phyloP scores from a whole-genome alignment of 2,329 filamentous ascomycete species.

The Cadophora luteo-olivacea region DNA sequence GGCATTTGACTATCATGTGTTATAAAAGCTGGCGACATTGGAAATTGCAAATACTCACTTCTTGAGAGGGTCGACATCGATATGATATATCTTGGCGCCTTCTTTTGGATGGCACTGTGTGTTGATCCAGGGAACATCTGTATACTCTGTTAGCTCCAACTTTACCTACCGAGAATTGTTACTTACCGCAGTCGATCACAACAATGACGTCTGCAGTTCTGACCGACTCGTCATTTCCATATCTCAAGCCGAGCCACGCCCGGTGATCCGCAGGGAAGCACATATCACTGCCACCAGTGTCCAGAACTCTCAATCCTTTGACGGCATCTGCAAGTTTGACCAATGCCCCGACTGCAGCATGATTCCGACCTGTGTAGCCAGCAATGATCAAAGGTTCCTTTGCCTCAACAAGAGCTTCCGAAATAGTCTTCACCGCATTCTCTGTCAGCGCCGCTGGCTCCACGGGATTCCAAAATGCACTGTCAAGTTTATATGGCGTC shows the following conservation, averaged over 20 bases:
- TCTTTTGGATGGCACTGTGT: conserved; percentile 67
- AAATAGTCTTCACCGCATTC: conserved; percentile 62
- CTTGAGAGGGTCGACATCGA: conserved; percentile 71
- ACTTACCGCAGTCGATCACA: conserved; percentile 72
- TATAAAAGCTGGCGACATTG: neutral
- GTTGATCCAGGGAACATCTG: conserved; percentile 91
- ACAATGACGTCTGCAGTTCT: conserved; percentile 82
- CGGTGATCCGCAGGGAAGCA: conserved; percentile 77
- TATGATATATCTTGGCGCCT: conserved; percentile 64
- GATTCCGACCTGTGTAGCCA: conserved; percentile 75
- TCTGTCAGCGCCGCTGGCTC: conserved; percentile 61
- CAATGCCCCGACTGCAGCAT: conserved; percentile 63
- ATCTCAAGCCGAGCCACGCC: conserved; percentile 73
- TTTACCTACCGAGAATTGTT: neutral
- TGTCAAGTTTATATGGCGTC: conserved; percentile 62
- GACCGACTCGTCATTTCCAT: conserved; percentile 76
- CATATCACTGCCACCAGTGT: conserved; percentile 82
- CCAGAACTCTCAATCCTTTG: conserved; percentile 73
- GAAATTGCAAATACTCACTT: conserved; percentile 51
- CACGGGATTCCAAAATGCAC: conserved; percentile 65
- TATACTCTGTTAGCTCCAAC: neutral
- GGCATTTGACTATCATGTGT: conserved; percentile 58
- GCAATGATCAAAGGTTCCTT: conserved; percentile 73
- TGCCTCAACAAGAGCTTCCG: conserved; percentile 64
- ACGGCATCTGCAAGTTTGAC: conserved; percentile 72